phyloP scores from a whole-genome alignment of 129 eudicot genomes.

The sunflower (Helianthus annuus) region DNA sequence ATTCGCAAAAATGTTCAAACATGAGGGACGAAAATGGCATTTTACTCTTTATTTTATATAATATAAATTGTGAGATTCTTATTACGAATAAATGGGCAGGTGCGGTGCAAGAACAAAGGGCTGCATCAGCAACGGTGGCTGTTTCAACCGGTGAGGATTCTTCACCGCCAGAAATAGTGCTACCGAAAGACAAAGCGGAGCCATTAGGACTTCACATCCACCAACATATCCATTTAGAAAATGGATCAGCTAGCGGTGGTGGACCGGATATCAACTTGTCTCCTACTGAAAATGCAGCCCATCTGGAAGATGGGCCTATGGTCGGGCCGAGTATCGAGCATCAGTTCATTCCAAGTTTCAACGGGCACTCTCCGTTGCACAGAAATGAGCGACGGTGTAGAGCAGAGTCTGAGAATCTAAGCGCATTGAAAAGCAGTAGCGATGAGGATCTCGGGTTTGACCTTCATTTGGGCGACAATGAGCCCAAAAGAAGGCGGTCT shows the following conservation, averaged over 20 bases:
- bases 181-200: conserved; percentile 83
- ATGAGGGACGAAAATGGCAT: no score
- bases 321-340: conserved; percentile 74
- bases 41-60: neutral
- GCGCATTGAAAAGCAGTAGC: conserved; percentile 59
- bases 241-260: conserved; percentile 34
- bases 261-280: conserved; percentile 84
- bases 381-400: conserved; percentile 47
- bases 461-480: conserved; percentile 85
- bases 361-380: conserved; percentile 48
- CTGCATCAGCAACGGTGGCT: conserved; percentile 77
- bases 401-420: conserved; percentile 63
- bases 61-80: neutral
- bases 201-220: conserved; percentile 90
- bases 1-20: no score
- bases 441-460: conserved; percentile 75
- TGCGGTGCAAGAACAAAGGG: conserved; percentile 94
- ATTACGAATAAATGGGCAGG: conserved; percentile 27
- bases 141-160: conserved; percentile 78
- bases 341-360: conserved; percentile 82
- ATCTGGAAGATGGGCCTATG: conserved; percentile 50
- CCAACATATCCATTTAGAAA: conserved; percentile 65
- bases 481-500: conserved; percentile 89
- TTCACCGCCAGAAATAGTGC: conserved; percentile 84
- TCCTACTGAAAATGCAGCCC: conserved; percentile 54